Conservation (phyloP, 1,284 basidiomycete species). For the Ustilago sp. region DNA sequence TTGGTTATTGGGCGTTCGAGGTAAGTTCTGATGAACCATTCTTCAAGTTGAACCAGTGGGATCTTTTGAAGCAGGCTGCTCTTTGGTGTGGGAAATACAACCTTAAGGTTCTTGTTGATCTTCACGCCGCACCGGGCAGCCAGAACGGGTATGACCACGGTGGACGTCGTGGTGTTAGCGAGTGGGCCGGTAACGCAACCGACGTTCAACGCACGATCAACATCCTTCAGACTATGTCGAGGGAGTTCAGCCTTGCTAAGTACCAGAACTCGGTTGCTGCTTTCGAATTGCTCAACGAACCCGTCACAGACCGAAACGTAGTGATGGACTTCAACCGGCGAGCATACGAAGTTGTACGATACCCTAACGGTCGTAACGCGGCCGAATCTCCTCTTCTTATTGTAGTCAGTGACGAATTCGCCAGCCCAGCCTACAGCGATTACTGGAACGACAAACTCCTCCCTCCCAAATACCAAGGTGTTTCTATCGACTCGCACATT, state of each 20-base stretch:
- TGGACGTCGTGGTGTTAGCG: slow-evolving; percentile 77
- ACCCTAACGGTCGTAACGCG: slow-evolving; percentile 33
- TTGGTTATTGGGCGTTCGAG: slow-evolving; percentile 93
- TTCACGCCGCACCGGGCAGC: slow-evolving; percentile 72
- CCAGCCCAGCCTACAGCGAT: slow-evolving; percentile 73
- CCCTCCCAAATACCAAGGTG: slow-evolving; percentile 74
- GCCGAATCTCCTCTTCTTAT: slow-evolving; percentile 49
- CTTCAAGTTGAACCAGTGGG: slow-evolving; percentile 80
- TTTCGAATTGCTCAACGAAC: slow-evolving; percentile 66
- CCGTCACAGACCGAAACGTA: slow-evolving; percentile 43
- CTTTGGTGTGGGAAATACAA: slow-evolving; percentile 81
- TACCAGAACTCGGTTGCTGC: slow-evolving; percentile 58
- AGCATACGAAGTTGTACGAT: slow-evolving; percentile 61
- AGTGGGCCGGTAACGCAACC: slow-evolving; percentile 78
- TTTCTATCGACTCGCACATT: slow-evolving; percentile 77
- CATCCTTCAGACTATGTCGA: slow-evolving; percentile 74
- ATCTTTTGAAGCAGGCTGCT: slow-evolving; percentile 75
- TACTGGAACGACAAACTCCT: slow-evolving; percentile 81
- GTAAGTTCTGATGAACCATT: slow-evolving; percentile 83
- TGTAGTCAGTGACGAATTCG: slow-evolving; percentile 87
- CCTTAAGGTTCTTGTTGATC: slow-evolving; percentile 83
- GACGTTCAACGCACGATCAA: slow-evolving; percentile 80
- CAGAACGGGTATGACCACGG: slow-evolving; percentile 73
- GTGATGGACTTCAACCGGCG: slow-evolving; percentile 55
- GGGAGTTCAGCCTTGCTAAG: slow-evolving; percentile 50